Evolutionary conservation across 176 grass and related monocot genomes (phyloP).

Genomic region (Avena atlantica): DNA sequence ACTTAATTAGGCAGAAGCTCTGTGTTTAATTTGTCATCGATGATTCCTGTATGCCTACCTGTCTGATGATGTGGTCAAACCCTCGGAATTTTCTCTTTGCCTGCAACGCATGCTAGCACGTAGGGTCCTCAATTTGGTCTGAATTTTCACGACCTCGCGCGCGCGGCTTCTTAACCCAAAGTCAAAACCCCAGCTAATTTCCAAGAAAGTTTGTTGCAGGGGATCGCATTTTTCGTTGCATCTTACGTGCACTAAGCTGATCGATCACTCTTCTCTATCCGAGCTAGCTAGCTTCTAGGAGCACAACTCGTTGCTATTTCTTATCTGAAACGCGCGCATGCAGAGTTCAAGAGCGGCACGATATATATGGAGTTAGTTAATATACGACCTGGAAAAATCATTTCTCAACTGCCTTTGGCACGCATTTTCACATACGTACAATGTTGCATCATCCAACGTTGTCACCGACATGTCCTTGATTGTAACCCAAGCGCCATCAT

Average conservation of each 20-base stretch:
- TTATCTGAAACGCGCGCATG: not conserved
- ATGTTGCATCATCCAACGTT: too few relatives aligned
- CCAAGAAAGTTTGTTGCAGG: constrained; percentile 30
- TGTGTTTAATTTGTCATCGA: not conserved
- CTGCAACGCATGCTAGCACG: not conserved
- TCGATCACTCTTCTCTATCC: not conserved
- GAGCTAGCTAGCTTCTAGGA: not conserved
- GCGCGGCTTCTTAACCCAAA: not conserved
- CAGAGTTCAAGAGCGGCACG: too few relatives aligned
- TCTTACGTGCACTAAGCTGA: constrained; percentile 24
- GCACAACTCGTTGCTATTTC: not conserved
- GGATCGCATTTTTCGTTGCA: not conserved
- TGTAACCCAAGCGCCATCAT: too few relatives aligned
- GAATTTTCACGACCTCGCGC: not conserved
- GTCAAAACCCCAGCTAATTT: constrained; percentile 26
- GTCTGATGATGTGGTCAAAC: not conserved
- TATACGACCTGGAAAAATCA: too few relatives aligned
- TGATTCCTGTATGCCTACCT: not conserved
- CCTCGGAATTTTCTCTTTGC: not conserved
- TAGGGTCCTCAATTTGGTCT: not conserved
- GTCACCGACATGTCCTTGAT: too few relatives aligned
- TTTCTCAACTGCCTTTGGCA: too few relatives aligned
- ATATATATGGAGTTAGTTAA: too few relatives aligned
- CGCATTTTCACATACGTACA: too few relatives aligned
- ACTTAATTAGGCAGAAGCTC: not conserved